Conservation (phyloP, 2,329 filamentous ascomycete genomes). For the Fusarium pseudograminearum region DNA sequence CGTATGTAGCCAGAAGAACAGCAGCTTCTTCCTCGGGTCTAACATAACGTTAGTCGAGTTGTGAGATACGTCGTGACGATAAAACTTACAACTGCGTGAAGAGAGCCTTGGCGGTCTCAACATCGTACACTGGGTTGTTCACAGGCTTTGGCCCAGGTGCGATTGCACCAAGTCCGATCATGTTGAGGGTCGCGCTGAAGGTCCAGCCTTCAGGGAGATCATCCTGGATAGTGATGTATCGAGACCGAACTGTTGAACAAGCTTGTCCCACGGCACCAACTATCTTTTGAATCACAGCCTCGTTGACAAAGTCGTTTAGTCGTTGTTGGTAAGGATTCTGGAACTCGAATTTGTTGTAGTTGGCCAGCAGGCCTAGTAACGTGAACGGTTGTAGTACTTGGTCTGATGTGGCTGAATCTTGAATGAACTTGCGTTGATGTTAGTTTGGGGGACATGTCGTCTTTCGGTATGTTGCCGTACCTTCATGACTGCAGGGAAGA, state of each 20-base stretch:
- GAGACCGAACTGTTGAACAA: conserved; percentile 74
- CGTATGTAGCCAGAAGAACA: conserved; percentile 86
- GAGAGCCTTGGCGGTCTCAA: conserved; percentile 83
- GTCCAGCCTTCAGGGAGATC: conserved; percentile 93
- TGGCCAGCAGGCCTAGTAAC: conserved; percentile 87
- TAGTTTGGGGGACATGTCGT: not conserved
- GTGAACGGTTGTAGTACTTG: conserved; percentile 80
- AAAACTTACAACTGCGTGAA: conserved; percentile 80
- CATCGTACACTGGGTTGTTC: conserved; percentile 70
- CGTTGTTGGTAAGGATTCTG: conserved; percentile 95
- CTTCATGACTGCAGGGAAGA: conserved; percentile 96
- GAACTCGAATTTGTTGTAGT: conserved; percentile 99
- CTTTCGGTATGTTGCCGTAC: conserved; percentile 58
- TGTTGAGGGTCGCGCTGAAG: conserved; percentile 80
- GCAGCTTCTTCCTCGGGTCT: conserved; percentile 85
- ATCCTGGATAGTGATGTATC: conserved; percentile 88
- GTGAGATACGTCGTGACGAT: rapidly evolving
- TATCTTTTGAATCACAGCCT: conserved; percentile 85
- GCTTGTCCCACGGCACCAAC: conserved; percentile 80
- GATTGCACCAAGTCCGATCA: conserved; percentile 85
- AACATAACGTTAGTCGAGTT: conserved; percentile 11
- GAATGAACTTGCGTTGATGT: conserved; percentile 71
- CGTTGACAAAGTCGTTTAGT: conserved; percentile 95
- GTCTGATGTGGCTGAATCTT: conserved; percentile 76
- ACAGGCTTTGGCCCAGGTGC: conserved; percentile 74